Percentiles rank a stretch among this genome's conserved stretches.
Evolutionary conservation across 345 rosid genomes (phyloP).

Genomic region (Theobroma cacao): DNA sequence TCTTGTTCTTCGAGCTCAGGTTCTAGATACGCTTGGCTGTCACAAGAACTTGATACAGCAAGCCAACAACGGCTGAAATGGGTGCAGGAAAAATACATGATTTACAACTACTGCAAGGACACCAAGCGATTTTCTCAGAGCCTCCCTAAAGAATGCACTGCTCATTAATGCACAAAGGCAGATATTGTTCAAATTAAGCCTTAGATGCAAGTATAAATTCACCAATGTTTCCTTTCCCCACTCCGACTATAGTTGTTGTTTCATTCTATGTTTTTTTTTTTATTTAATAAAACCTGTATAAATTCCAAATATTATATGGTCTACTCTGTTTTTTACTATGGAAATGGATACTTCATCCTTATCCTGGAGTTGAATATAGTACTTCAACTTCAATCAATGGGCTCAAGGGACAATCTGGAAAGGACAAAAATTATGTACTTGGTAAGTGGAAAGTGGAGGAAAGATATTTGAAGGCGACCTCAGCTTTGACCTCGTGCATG

Average conservation of each 20-base stretch:
- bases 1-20: slow-evolving; percentile 13
- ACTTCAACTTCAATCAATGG: background rate
- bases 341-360: background rate
- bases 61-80: slow-evolving; percentile 7
- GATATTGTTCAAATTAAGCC: background rate
- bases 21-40: background rate
- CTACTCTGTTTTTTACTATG: background rate
- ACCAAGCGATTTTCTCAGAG: background rate
- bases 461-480: background rate
- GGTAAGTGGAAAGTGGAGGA: background rate
- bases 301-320: background rate
- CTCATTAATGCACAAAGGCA: background rate
- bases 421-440: background rate
- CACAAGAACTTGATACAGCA: background rate
- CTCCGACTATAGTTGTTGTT: background rate
- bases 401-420: background rate
- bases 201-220: background rate
- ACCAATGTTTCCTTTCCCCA: background rate
- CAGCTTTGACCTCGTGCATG: background rate
- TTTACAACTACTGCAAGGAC: background rate
- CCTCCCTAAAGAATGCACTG: slow-evolving; percentile 5
- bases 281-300: background rate
- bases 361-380: background rate
- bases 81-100: slow-evolving; percentile 15
- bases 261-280: background rate